Conservation (phyloP, 2,329 filamentous ascomycete genomes). For the Microcera coccophila region DNA sequence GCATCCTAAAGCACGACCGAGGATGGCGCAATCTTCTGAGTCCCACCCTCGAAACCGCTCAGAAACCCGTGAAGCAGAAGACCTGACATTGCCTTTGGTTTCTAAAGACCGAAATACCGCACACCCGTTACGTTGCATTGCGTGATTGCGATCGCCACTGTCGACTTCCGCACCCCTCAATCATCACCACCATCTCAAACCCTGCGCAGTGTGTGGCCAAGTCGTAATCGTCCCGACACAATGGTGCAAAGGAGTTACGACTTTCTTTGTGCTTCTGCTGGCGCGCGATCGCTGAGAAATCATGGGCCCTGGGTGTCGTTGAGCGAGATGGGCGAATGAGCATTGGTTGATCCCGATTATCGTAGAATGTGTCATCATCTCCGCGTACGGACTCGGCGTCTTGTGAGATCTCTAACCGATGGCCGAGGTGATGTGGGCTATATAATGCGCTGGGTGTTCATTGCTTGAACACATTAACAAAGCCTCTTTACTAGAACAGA, state of each 20-base stretch:
- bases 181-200: slow-evolving; percentile 1
- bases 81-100: too few relatives aligned
- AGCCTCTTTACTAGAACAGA: not conserved
- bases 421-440: slow-evolving; percentile 1
- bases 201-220: slow-evolving; percentile 16
- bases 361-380: too few relatives aligned
- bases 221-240: not conserved
- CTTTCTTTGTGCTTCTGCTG: not conserved
- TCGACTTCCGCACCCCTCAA: slow-evolving; percentile 4
- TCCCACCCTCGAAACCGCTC: too few relatives aligned
- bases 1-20: slow-evolving; percentile 7
- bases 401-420: not conserved
- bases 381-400: not conserved
- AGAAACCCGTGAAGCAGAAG: too few relatives aligned
- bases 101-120: not conserved
- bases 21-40: slow-evolving; percentile 27
- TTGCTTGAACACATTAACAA: not conserved
- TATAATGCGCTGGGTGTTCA: slow-evolving; percentile 13
- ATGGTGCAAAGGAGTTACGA: not conserved
- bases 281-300: not conserved
- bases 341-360: too few relatives aligned
- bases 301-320: too few relatives aligned
- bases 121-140: slow-evolving; percentile 12
- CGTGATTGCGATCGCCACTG: slow-evolving; percentile 18
- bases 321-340: too few relatives aligned